Evolutionary conservation across 2,329 filamentous ascomycete species (phyloP).

Genomic region (Domatiomyces globalis): DNA sequence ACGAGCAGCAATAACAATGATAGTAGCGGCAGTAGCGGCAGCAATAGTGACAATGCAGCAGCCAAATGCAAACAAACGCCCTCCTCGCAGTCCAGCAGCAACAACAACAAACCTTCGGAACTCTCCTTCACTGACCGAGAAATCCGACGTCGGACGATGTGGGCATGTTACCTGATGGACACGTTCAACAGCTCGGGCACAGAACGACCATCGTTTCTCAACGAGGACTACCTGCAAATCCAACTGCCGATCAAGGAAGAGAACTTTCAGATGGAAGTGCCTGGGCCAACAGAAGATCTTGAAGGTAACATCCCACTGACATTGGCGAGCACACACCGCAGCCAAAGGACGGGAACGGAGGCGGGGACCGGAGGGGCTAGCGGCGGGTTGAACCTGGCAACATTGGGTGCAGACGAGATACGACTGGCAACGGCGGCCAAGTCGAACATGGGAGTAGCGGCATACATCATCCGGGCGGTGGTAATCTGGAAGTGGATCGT

Average conservation of each 20-base stretch:
- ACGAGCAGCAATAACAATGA: background rate
- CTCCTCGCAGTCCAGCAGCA: conserved; percentile 7
- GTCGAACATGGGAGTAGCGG: conserved; percentile 86
- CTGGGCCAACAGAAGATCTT: conserved; percentile 71
- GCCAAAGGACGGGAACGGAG: background rate
- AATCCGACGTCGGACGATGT: conserved; percentile 88
- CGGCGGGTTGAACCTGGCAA: conserved; percentile 1
- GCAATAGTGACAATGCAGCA: background rate
- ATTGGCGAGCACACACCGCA: background rate
- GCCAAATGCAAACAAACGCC: background rate
- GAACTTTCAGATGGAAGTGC: conserved; percentile 81
- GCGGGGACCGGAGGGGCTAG: background rate
- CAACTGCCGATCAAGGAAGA: conserved; percentile 83
- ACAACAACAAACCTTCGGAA: conserved; percentile 29
- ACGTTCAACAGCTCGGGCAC: conserved; percentile 93
- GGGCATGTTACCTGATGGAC: conserved; percentile 96
- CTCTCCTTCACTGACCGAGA: conserved; percentile 87
- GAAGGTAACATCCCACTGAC: conserved; percentile 48
- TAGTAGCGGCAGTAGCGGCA: background rate
- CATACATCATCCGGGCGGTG: conserved; percentile 74
- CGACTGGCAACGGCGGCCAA: conserved; percentile 23
- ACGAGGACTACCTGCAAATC: conserved; percentile 76
- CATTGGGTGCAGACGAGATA: background rate
- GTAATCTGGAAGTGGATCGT: conserved; percentile 83
- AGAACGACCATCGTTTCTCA: conserved; percentile 79